These are phyloP conservation scores for Tricholoma matsutake DNA, from an alignment of 768 basidiomycete species.

Conservation along the genomic window DNA sequence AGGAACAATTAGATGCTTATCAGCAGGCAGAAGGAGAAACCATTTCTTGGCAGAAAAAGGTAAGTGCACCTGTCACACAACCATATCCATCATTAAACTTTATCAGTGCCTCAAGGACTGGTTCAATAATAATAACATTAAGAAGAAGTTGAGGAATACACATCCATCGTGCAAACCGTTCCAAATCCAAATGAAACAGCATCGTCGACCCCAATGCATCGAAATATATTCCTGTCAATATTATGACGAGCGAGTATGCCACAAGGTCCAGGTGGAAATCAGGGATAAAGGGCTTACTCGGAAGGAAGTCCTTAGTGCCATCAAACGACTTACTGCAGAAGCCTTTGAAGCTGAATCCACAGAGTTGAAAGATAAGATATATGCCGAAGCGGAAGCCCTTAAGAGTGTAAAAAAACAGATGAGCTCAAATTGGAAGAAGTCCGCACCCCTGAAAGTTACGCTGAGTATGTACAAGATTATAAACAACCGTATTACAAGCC, in stretches of 20 bases:
- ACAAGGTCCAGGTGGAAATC: background rate
- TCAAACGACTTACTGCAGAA: background rate
- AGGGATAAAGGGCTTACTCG: background rate
- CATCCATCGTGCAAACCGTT: background rate
- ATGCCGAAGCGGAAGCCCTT: background rate
- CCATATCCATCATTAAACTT: background rate
- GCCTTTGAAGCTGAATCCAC: background rate
- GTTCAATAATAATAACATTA: constrained; percentile 1
- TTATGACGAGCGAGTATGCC: background rate
- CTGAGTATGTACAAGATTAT: background rate
- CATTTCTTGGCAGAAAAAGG: background rate
- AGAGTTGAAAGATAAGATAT: background rate
- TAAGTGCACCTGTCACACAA: background rate
- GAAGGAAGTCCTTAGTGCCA: background rate
- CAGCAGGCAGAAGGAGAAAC: too few relatives aligned
- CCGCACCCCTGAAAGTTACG: background rate
- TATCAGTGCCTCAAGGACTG: background rate
- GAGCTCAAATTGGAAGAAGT: background rate
- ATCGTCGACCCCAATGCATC: background rate
- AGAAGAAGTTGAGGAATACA: background rate
- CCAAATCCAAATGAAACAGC: background rate
- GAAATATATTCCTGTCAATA: background rate
- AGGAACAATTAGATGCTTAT: constrained; percentile 1
- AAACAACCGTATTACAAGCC: background rate
- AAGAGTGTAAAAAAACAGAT: background rate